Conservation (phyloP, 2,329 filamentous ascomycete genomes). For the Alternaria infectoria region DNA sequence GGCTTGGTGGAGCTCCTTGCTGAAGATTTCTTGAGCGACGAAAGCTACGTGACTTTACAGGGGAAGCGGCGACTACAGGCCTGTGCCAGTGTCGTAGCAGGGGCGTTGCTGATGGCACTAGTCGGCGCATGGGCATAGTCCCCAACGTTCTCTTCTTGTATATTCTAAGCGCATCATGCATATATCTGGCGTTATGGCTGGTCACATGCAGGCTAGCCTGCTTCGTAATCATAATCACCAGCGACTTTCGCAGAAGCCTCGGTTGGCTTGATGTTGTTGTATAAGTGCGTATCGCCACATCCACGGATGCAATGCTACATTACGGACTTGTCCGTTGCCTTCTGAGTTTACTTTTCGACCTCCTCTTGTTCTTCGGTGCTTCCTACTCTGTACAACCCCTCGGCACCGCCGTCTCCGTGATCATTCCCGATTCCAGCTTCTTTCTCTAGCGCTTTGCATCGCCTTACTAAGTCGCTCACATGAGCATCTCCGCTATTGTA, state of each 20-base stretch:
- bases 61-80: slow-evolving; percentile 67
- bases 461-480: slow-evolving; percentile 78
- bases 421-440: slow-evolving; percentile 29
- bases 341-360: slow-evolving; percentile 54
- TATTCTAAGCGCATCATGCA: slow-evolving; percentile 6
- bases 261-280: background rate
- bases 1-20: slow-evolving; percentile 58
- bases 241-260: slow-evolving; percentile 2
- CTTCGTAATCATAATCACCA: slow-evolving; percentile 15
- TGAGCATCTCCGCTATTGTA: slow-evolving; percentile 81
- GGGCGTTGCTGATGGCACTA: slow-evolving; percentile 68
- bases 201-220: slow-evolving; percentile 6
- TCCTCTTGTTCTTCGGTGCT: slow-evolving; percentile 68
- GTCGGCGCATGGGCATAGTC: slow-evolving; percentile 69
- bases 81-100: slow-evolving; percentile 65
- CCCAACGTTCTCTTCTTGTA: background rate
- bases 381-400: slow-evolving; percentile 50
- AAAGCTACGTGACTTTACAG: slow-evolving; percentile 65
- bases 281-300: background rate
- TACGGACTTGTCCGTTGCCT: background rate
- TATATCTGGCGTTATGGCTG: slow-evolving; percentile 9
- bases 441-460: slow-evolving; percentile 70
- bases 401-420: slow-evolving; percentile 22
- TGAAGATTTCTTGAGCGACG: slow-evolving; percentile 65
- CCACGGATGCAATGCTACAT: background rate